Evolutionary conservation across 73 alveolate genomes (phyloP).

Genomic region (Strombidium stylifer): DNA sequence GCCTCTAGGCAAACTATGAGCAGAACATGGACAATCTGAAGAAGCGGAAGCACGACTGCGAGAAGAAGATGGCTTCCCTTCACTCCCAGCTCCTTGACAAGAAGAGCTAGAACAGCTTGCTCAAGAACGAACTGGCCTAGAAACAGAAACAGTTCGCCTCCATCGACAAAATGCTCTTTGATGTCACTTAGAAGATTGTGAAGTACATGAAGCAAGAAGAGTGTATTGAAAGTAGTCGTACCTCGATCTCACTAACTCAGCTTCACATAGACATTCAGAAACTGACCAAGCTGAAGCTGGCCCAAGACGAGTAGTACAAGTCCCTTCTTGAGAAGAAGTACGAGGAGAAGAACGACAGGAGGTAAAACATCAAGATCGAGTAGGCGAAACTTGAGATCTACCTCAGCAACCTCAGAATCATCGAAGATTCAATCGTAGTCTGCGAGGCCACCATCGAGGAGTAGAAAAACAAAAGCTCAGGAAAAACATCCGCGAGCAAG

Average conservation of each 20-base stretch:
- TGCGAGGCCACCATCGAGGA: slow-evolving; percentile 1
- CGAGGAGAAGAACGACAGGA: background rate
- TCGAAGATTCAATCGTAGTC: background rate
- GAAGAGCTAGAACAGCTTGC: too few species aligned
- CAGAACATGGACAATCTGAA: too few species aligned
- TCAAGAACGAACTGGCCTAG: background rate
- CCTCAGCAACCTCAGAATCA: background rate
- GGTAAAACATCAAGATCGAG: background rate
- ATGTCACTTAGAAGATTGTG: background rate
- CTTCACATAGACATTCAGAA: too few species aligned
- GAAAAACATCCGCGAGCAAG: slow-evolving; percentile 1
- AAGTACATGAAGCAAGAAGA: slow-evolving; percentile 1
- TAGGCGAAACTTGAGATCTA: background rate
- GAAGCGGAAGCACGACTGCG: too few species aligned
- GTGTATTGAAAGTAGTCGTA: too few species aligned
- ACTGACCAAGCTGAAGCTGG: too few species aligned
- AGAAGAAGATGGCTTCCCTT: too few species aligned
- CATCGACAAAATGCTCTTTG: background rate
- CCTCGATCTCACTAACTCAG: too few species aligned
- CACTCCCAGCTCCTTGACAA: too few species aligned
- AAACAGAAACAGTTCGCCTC: background rate
- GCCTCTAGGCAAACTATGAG: too few species aligned
- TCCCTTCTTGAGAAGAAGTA: background rate
- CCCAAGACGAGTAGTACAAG: background rate
- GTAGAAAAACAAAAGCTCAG: background rate